These are phyloP conservation scores for Penicillium sp. DNA, from an alignment of 2,329 filamentous ascomycete genomes.

Conservation along the genomic window DNA sequence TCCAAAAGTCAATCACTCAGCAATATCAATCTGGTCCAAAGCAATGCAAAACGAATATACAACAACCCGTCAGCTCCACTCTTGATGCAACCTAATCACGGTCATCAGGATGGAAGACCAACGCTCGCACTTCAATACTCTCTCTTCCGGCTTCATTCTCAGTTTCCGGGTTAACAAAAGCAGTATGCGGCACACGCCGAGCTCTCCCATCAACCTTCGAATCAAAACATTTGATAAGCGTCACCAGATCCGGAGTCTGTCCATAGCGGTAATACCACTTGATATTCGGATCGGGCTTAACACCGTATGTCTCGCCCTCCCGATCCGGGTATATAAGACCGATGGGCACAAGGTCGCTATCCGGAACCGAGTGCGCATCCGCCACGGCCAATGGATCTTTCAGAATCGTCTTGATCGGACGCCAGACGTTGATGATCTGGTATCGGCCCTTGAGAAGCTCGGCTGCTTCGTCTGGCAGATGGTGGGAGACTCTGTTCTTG, in stretches of 20 bases:
- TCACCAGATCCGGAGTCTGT: constrained; percentile 47
- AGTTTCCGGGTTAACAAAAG: constrained; percentile 46
- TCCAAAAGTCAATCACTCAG: neutral
- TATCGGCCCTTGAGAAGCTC: constrained; percentile 38
- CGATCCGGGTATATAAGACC: constrained; percentile 47
- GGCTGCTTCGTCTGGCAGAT: constrained; percentile 39
- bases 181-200: constrained; percentile 48
- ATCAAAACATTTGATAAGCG: constrained; percentile 56
- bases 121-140: constrained; percentile 50
- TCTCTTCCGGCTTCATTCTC: constrained; percentile 35
- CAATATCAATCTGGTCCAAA: neutral
- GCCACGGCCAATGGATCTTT: constrained; percentile 50
- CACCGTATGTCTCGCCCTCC: constrained; percentile 44
- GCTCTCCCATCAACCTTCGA: constrained; percentile 48
- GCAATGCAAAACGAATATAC: neutral
- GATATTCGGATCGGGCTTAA: constrained; percentile 38
- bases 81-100: constrained; percentile 13
- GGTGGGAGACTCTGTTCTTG: constrained; percentile 36
- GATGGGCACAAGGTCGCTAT: constrained; percentile 44
- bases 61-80: neutral
- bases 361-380: constrained; percentile 43
- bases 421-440: constrained; percentile 48
- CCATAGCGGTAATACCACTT: constrained; percentile 48
- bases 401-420: constrained; percentile 43
- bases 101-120: constrained; percentile 46